Evolutionary conservation across 352 stramenopile species (phyloP), one percentile per base, ranked within the genome.

Genomic region (Thraustochytrium sp.): DNA sequence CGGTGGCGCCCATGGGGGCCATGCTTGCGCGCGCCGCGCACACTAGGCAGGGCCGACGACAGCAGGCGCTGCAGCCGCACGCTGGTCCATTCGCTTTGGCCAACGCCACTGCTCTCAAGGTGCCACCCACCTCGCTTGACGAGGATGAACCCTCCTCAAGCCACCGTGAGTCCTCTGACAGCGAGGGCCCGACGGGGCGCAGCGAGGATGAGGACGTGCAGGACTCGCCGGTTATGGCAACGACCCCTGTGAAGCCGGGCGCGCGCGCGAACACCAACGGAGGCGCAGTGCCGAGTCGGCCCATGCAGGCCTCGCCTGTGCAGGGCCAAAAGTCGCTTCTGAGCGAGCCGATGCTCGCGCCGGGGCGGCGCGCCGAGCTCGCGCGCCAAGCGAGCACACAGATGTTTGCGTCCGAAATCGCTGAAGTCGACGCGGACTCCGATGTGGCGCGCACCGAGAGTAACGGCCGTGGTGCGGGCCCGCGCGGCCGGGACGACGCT

Each of bases 361-460:
- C 42, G 23, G 42, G 53, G 23, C 68, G 68, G 5, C 48, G 68
- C 11, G 68, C 68, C 51, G 68, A 42, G 18, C 68, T 80, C 16
- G 68, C 53, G 29, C 46, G 68, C 9, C 68, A 80, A n/a, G 68
- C 68, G 26, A 80, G 68, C 44, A 61, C 48, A 13, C 68, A 80
- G 53, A 80, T 80, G 68, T 80, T 80, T 75, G 8, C 68, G 18
- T 51, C 68, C 1, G 37, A 75, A 26, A 51, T 51, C 16, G 37
- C 62, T 34, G 37, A 75, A n/a, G 13, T 9, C 26, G 62, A 75
- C 23, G 44, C 5, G n/a, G 40, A 16, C 2, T 29, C 26, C 40
- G 36, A 46, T 29, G 3, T 26, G 61, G 11, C 21, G 9, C 61
- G 51, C 40, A 49, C 26, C n/a, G n/a, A n/a, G n/a, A n/a, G n/a